Evolutionary conservation across 2,329 filamentous ascomycete species (phyloP), one percentile per base, ranked within the genome.

Genomic region (Aspergillus pseudonomiae): DNA sequence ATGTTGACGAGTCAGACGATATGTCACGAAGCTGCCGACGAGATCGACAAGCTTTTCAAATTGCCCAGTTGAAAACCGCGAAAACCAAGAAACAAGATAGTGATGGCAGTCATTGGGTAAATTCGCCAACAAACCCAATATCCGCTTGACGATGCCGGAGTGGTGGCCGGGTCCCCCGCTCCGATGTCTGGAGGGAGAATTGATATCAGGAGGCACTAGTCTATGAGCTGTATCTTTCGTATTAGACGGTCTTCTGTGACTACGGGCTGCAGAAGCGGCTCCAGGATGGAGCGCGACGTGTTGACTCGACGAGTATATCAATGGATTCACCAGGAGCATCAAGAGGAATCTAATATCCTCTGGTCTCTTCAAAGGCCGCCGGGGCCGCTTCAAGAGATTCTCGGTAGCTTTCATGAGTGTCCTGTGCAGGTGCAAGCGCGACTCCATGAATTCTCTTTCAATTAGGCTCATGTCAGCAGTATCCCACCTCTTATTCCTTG

Each of bases 71-170:
- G 91, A 86, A 67, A 91, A 88, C 54, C 88, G 86, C 14, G 91
- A 88, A 70, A 96, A 89, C 93, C 93, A 97, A 7, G 86, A 85
- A 11, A 93, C 87, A 30, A 96, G 78, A 69, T 91, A 87, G 60
- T 90, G 89, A 70, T 96, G 93, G 68, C 91, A 94, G 63, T 90
- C 86, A 63, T 87, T 86, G 0, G 92, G 85, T 14, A 91, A 82
- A 74, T 96, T 92, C 1, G 92, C 90, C 28, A 96, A 74, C 11
- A 97, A 80, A 0, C 94, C 94, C 30, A 96, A 77, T 45, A 96
- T 89, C 43, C 94, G 87, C 76, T 97, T 97, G 70, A 96, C 87
- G 59, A 97, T 90, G 5, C 90, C 91, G 2, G 91, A 93, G 77
- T 96, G 91, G 63, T 91, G 87, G 1, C 89, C 89, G 30, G 86